These are phyloP conservation scores for Termitomyces sp. DNA, from an alignment of 768 basidiomycete species.

Conservation along the genomic window DNA sequence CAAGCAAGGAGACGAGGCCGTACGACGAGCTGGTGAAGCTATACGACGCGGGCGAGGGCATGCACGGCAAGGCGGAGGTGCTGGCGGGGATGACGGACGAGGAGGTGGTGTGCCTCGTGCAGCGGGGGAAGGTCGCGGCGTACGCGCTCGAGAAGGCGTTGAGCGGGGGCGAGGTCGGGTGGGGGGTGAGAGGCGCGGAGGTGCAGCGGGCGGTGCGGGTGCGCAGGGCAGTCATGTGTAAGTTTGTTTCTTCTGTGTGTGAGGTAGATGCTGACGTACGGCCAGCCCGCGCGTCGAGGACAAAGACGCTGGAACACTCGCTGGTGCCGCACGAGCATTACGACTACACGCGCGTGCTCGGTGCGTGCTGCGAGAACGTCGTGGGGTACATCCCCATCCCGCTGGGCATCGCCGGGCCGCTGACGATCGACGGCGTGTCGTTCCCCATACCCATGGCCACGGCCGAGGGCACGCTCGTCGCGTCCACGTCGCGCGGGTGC, in stretches of 20 bases:
- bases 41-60: slow-evolving; percentile 68
- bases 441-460: slow-evolving; percentile 98
- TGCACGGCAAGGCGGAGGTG: slow-evolving; percentile 37
- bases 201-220: slow-evolving; percentile 84
- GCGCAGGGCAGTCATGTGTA: slow-evolving; percentile 86
- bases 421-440: slow-evolving; percentile 81
- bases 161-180: slow-evolving; percentile 51
- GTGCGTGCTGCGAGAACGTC: slow-evolving; percentile 99
- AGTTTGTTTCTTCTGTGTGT: slow-evolving; percentile 29
- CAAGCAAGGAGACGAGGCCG: slow-evolving; percentile 32
- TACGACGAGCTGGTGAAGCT: slow-evolving; percentile 78
- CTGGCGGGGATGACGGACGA: slow-evolving; percentile 78
- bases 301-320: slow-evolving; percentile 79
- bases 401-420: slow-evolving; percentile 93
- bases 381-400: slow-evolving; percentile 96
- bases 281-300: slow-evolving; percentile 78
- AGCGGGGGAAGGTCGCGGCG: slow-evolving; percentile 91
- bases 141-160: slow-evolving; percentile 95
- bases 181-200: slow-evolving; percentile 31
- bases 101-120: slow-evolving; percentile 83
- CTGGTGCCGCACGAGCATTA: slow-evolving; percentile 82
- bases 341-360: slow-evolving; percentile 91
- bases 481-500: slow-evolving; percentile 95
- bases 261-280: slow-evolving; percentile 5
- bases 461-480: slow-evolving; percentile 98